phyloP scores from a whole-genome alignment of 2,329 filamentous ascomycete species.

The Lanzia echinophila region DNA sequence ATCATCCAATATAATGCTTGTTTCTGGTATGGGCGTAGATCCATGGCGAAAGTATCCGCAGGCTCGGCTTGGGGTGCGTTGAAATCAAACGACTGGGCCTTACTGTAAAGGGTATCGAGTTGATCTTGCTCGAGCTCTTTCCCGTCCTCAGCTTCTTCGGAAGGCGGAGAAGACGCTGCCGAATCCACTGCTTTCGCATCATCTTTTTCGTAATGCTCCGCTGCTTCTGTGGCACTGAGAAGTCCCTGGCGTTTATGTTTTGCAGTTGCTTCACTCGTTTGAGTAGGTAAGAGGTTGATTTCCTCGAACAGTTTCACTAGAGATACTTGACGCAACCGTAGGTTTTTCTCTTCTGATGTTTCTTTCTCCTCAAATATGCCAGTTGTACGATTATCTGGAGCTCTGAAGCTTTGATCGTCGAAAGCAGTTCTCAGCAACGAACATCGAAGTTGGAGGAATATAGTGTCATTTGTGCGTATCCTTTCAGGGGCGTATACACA shows the following conservation, averaged over 20 bases:
- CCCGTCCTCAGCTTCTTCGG: slow-evolving; percentile 67
- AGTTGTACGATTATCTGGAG: slow-evolving; percentile 62
- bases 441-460: slow-evolving; percentile 83
- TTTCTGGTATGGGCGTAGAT: slow-evolving; percentile 86
- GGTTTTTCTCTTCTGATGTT: slow-evolving; percentile 72
- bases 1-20: slow-evolving; percentile 97
- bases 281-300: slow-evolving; percentile 72
- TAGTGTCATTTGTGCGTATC: slow-evolving; percentile 81
- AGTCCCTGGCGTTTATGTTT: slow-evolving; percentile 78
- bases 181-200: slow-evolving; percentile 31
- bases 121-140: slow-evolving; percentile 93
- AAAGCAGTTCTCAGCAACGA: slow-evolving; percentile 73
- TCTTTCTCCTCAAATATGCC: slow-evolving; percentile 80
- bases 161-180: slow-evolving; percentile 40
- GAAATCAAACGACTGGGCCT: slow-evolving; percentile 96
- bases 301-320: slow-evolving; percentile 86
- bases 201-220: slow-evolving; percentile 66
- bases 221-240: slow-evolving; percentile 79
- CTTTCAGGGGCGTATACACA: slow-evolving; percentile 86
- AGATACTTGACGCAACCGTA: slow-evolving; percentile 79
- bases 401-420: slow-evolving; percentile 52
- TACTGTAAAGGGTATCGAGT: slow-evolving; percentile 86
- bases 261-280: slow-evolving; percentile 65
- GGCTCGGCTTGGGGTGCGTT: slow-evolving; percentile 82
- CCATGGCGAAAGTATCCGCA: slow-evolving; percentile 72